These are phyloP conservation scores for Lagenidium giganteum DNA, from an alignment of 352 stramenopile genomes.

Conservation along the genomic window DNA sequence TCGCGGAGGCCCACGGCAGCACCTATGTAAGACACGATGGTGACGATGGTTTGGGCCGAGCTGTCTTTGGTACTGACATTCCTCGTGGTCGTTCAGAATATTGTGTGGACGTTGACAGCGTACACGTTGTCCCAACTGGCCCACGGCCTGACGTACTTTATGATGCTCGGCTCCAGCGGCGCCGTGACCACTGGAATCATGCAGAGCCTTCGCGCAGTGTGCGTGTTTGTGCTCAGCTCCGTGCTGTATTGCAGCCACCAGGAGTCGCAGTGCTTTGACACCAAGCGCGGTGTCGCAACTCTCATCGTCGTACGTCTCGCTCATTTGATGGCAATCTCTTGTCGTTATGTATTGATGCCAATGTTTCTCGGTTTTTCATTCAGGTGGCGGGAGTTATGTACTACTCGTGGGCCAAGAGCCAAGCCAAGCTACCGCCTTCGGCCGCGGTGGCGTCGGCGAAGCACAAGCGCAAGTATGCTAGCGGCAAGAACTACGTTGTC, in stretches of 20 bases:
- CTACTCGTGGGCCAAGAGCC: constrained; percentile 83
- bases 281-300: constrained; percentile 75
- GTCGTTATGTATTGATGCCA: neutral
- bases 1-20: constrained; percentile 68
- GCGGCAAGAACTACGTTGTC: neutral
- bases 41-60: no score
- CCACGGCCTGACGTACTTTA: constrained; percentile 82
- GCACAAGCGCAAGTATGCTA: neutral
- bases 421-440: constrained; percentile 31
- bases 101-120: constrained; percentile 50
- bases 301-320: constrained; percentile 45
- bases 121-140: constrained; percentile 81
- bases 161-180: constrained; percentile 74
- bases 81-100: constrained; percentile 17
- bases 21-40: constrained; percentile 36
- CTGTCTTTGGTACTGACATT: no score
- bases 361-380: neutral
- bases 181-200: constrained; percentile 85
- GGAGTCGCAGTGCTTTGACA: constrained; percentile 85
- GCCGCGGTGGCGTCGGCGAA: constrained; percentile 12
- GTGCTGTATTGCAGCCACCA: constrained; percentile 80
- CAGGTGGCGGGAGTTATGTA: constrained; percentile 77
- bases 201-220: constrained; percentile 83
- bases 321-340: neutral
- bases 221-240: constrained; percentile 80